Evolutionary conservation across 192 early-diverging fungal genomes (phyloP).

Genomic region (Rhizophagus clarus): DNA sequence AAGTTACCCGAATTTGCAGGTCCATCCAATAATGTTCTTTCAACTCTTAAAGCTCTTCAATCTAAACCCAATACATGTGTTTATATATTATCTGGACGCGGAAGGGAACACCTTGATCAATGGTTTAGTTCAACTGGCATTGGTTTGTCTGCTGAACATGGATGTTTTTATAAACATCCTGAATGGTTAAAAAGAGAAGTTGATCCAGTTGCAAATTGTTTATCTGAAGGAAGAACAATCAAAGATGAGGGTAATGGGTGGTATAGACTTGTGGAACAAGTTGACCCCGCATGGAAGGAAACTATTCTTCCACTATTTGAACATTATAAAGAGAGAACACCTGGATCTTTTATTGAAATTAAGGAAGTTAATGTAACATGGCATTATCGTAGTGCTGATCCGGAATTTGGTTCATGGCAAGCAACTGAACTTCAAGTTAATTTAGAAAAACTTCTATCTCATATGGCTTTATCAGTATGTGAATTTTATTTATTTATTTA

Average conservation of each 20-base stretch:
- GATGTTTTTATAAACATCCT: constrained; percentile 97
- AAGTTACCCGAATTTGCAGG: constrained; percentile 93
- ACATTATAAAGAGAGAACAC: constrained; percentile 97
- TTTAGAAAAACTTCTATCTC: constrained; percentile 91
- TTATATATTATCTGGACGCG: constrained; percentile 95
- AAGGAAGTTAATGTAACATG: constrained; percentile 99
- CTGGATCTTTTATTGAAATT: constrained; percentile 96
- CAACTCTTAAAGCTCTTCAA: constrained; percentile 68
- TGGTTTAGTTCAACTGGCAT: constrained; percentile 91
- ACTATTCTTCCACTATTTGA: constrained; percentile 93
- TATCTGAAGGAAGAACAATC: constrained; percentile 52
- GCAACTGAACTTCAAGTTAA: constrained; percentile 97
- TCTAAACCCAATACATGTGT: constrained; percentile 85
- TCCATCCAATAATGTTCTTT: constrained; percentile 75
- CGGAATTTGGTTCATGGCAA: constrained; percentile 97
- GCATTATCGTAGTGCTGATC: constrained; percentile 96
- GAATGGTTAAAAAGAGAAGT: constrained; percentile 57
- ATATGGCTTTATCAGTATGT: constrained; percentile 83
- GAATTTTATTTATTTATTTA: background rate
- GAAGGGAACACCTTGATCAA: constrained; percentile 80
- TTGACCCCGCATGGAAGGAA: constrained; percentile 89
- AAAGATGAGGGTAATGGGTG: constrained; percentile 73
- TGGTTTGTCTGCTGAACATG: constrained; percentile 96
- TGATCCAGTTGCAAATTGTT: constrained; percentile 47
- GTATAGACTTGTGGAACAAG: constrained; percentile 86